Evolutionary conservation across 768 basidiomycete species (phyloP).

Genomic region (Boletus barrowsii): DNA sequence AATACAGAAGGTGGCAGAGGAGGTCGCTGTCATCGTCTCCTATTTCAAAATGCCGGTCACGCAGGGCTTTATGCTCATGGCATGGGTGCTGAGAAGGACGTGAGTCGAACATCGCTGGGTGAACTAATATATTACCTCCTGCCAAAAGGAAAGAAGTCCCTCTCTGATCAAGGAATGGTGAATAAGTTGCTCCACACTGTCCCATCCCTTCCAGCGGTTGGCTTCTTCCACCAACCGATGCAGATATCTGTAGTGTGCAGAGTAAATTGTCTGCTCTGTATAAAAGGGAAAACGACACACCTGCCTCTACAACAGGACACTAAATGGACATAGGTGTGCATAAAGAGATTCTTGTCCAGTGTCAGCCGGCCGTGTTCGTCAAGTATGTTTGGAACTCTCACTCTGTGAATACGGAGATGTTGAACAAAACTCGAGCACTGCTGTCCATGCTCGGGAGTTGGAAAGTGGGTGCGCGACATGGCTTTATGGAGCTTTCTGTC

Average conservation of each 20-base stretch:
- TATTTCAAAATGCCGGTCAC: neutral
- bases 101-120: neutral
- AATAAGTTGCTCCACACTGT: constrained; percentile 16
- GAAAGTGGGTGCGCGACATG: constrained; percentile 5
- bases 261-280: neutral
- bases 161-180: constrained; percentile 15
- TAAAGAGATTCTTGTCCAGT: constrained; percentile 20
- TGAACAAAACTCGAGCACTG: constrained; percentile 9
- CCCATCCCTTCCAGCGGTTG: constrained; percentile 14
- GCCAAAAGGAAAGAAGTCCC: constrained; percentile 7
- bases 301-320: constrained; percentile 11
- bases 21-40: constrained; percentile 16
- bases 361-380: constrained; percentile 2
- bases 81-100: constrained; percentile 12
- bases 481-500: neutral
- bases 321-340: constrained; percentile 24
- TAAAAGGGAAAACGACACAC: neutral
- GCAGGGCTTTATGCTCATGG: constrained; percentile 6
- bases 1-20: constrained; percentile 19
- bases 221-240: constrained; percentile 3
- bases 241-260: constrained; percentile 5
- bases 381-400: constrained; percentile 1
- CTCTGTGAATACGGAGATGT: constrained; percentile 18
- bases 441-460: neutral
- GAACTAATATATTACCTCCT: constrained; percentile 5